phyloP scores from a whole-genome alignment of 2,329 filamentous ascomycete species.

The Ploettnerulaceae sp. region DNA sequence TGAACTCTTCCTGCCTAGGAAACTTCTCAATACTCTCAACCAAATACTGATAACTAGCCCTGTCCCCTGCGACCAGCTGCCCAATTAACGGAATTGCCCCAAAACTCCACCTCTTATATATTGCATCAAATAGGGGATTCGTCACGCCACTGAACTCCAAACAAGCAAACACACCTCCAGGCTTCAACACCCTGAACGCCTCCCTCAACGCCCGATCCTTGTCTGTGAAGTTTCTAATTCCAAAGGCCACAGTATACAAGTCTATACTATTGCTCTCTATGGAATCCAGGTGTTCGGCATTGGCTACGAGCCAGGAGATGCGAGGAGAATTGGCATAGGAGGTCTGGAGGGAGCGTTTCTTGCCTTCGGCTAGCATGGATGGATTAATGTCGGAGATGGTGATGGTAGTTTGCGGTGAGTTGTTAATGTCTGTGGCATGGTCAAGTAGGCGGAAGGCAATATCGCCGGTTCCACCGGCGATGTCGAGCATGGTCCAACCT shows the following conservation, averaged over 20 bases:
- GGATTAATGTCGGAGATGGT: conserved; percentile 96
- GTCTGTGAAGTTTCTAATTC: conserved; percentile 94
- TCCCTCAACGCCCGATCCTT: conserved; percentile 78
- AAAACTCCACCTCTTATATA: conserved; percentile 97
- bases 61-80: conserved; percentile 87
- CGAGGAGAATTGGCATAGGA: conserved; percentile 47
- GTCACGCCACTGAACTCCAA: conserved; percentile 84
- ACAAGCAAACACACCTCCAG: conserved; percentile 93
- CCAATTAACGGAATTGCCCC: conserved; percentile 91
- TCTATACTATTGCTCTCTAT: conserved; percentile 73
- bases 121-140: conserved; percentile 70
- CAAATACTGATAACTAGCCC: conserved; percentile 96
- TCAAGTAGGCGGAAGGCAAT: conserved; percentile 96
- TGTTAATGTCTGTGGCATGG: conserved; percentile 75
- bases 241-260: conserved; percentile 95
- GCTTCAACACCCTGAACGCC: conserved; percentile 83
- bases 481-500: conserved; percentile 79
- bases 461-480: conserved; percentile 94
- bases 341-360: conserved; percentile 65
- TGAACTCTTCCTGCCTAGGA: conserved; percentile 79
- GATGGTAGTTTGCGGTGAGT: conserved; percentile 74
- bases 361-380: conserved; percentile 86
- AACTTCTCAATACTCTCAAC: conserved; percentile 97
- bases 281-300: conserved; percentile 70
- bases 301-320: conserved; percentile 80